phyloP scores from a whole-genome alignment of 805 yeast species.

The Dipodascopsis uninucleata region DNA sequence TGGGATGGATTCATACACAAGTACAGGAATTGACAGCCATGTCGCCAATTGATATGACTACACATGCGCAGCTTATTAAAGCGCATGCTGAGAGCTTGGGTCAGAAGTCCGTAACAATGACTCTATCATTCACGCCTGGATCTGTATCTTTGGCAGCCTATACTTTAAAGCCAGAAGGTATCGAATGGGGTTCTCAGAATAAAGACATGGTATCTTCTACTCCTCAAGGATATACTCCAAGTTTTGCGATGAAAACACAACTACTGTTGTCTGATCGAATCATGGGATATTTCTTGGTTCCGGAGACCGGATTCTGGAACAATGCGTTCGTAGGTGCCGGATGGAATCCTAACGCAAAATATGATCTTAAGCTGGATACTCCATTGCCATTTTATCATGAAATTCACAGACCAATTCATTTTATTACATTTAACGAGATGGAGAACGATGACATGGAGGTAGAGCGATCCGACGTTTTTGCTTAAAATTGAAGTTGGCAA shows the following conservation, averaged over 20 bases:
- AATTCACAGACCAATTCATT: slow-evolving; percentile 84
- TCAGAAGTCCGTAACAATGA: slow-evolving; percentile 50
- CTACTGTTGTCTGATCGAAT: slow-evolving; percentile 69
- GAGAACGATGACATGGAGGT: slow-evolving; percentile 26
- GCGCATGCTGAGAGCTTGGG: slow-evolving; percentile 41
- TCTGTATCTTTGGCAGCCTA: slow-evolving; percentile 73
- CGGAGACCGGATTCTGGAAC: slow-evolving; percentile 84
- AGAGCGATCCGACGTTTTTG: slow-evolving; percentile 28
- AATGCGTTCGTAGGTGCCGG: slow-evolving; percentile 82
- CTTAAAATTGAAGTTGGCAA: slow-evolving; percentile 12
- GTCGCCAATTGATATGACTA: slow-evolving; percentile 67
- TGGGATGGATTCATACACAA: slow-evolving; percentile 96
- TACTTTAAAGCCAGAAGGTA: slow-evolving; percentile 59
- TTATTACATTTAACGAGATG: slow-evolving; percentile 58
- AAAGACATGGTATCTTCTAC: slow-evolving; percentile 50
- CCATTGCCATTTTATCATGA: slow-evolving; percentile 85
- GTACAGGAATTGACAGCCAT: slow-evolving; percentile 59
- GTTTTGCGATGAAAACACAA: slow-evolving; percentile 61
- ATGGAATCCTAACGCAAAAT: slow-evolving; percentile 63
- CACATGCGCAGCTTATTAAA: slow-evolving; percentile 46
- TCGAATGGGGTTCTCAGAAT: slow-evolving; percentile 70
- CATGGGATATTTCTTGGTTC: slow-evolving; percentile 81
- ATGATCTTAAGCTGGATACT: slow-evolving; percentile 64
- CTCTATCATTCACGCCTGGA: slow-evolving; percentile 76
- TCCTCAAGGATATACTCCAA: slow-evolving; percentile 65